Evolutionary conservation across 257 asterid species (phyloP).

Genomic region (Sherardia arvensis): DNA sequence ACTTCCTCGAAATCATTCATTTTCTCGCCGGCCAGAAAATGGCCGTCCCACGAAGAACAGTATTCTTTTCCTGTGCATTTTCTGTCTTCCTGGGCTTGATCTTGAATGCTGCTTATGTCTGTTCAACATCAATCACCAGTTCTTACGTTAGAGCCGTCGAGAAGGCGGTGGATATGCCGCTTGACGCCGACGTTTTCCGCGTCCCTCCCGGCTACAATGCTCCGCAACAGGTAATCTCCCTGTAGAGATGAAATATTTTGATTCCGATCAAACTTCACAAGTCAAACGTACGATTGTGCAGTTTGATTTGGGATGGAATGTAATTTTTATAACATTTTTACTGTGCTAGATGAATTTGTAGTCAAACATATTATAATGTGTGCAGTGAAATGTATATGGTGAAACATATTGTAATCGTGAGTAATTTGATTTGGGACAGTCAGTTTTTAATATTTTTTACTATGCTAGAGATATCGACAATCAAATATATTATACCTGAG

Average conservation of each 20-base stretch:
- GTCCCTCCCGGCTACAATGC: slow-evolving; percentile 83
- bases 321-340: too few species aligned
- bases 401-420: too few species aligned
- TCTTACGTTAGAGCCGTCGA: slow-evolving; percentile 46
- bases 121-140: slow-evolving; percentile 54
- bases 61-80: slow-evolving; percentile 13
- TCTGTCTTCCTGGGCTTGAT: slow-evolving; percentile 27
- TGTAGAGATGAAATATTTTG: too few species aligned
- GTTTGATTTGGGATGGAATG: too few species aligned
- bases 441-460: too few species aligned
- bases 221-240: slow-evolving; percentile 68
- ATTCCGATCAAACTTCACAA: neutral
- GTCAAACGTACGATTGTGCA: too few species aligned
- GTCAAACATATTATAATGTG: too few species aligned
- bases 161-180: slow-evolving; percentile 59
- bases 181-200: slow-evolving; percentile 68
- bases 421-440: too few species aligned
- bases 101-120: slow-evolving; percentile 36
- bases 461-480: neutral
- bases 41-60: slow-evolving; percentile 15
- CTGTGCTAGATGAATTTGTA: too few species aligned
- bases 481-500: neutral
- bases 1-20: neutral
- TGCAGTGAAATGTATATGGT: too few species aligned
- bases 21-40: slow-evolving; percentile 6